Evolutionary conservation across 1,284 basidiomycete genomes (phyloP), one percentile per base, ranked within the genome.

Genomic region (Pseudozyma sp.): DNA sequence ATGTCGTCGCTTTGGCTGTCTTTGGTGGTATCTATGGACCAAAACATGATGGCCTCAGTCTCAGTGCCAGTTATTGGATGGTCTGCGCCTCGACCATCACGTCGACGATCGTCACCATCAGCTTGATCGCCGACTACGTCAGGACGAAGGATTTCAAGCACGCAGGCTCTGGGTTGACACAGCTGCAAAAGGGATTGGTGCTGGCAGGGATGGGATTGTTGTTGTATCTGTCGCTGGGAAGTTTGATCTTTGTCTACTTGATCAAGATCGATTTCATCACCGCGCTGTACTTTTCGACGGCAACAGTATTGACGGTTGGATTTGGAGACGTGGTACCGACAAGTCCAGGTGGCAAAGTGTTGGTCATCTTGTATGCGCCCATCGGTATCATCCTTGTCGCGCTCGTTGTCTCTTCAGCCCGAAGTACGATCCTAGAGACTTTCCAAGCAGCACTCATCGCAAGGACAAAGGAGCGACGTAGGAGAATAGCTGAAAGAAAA

Each of bases 301-400:
- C 90, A 7, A 88, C 90, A 5, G 90, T 92, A 54, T 89, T 82
- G 47, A 83, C 84, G 2, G 89, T 93, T 40, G 92, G 92, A 0
- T 93, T 93, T 78, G 93, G 93, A 11, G 92, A 94, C 80, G 90
- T 93, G 49, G 83, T 87, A 5, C 91, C 92, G 68, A 86, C 88
- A 31, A 86, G 87, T 0, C 85, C 90, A 25, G 91, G 90, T n/a
- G 56, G 70, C n/a, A 72, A 72, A 36, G 52, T 83, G 44, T 59
- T 81, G 14, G 64, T 78, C 31, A 65, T 85, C 54, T 64, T 85
- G 48, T 83, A 81, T 62, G 72, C 76, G 42, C 76, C 82, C 0
- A 49, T 65, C 10, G 85, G 86, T 1, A 85, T 87, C 55, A 56
- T 86, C 19, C 79, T 86, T 34, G 71, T 87, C 7, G 86, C 89